A percentile compares a stretch with the other conserved stretches of the same genome.
These are phyloP conservation scores for Chrysopogon serrulatus DNA, from an alignment of 176 grass and related monocot species.

Conservation along the genomic window DNA sequence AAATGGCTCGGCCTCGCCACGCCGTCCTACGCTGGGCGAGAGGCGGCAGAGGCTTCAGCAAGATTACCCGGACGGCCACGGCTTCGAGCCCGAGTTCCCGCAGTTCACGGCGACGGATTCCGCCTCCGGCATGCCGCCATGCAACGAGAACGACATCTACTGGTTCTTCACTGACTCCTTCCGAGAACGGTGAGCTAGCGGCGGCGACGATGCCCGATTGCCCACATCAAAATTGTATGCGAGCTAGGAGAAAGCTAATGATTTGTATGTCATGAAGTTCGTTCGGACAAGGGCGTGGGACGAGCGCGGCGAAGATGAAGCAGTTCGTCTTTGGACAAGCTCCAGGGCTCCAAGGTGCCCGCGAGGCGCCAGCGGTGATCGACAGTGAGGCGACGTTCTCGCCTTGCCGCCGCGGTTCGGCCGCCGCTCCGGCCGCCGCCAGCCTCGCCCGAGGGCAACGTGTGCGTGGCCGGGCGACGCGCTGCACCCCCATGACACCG, in stretches of 20 bases:
- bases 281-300: slow-evolving; percentile 30
- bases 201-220: not conserved
- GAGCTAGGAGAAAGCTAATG: not conserved
- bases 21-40: slow-evolving; percentile 46
- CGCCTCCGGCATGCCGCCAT: slow-evolving; percentile 42
- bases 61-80: slow-evolving; percentile 41
- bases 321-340: slow-evolving; percentile 34
- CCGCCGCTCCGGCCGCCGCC: slow-evolving; percentile 42
- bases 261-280: not conserved
- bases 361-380: slow-evolving; percentile 24
- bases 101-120: slow-evolving; percentile 41
- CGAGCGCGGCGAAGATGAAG: slow-evolving; percentile 37
- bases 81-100: slow-evolving; percentile 43
- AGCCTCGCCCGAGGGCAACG: slow-evolving; percentile 46
- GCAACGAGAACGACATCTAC: slow-evolving; percentile 44
- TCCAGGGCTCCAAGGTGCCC: slow-evolving; percentile 26
- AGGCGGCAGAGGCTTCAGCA: slow-evolving; percentile 49
- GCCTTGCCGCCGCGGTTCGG: slow-evolving; percentile 52
- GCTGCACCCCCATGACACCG: slow-evolving; percentile 85
- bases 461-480: slow-evolving; percentile 77
- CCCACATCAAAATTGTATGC: not conserved
- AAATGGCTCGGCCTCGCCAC: too few species aligned
- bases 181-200: not conserved
- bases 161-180: slow-evolving; percentile 71
- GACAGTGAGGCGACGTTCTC: slow-evolving; percentile 42